phyloP scores from a whole-genome alignment of 345 rosid genomes.

The Tarenaya hassleriana region DNA sequence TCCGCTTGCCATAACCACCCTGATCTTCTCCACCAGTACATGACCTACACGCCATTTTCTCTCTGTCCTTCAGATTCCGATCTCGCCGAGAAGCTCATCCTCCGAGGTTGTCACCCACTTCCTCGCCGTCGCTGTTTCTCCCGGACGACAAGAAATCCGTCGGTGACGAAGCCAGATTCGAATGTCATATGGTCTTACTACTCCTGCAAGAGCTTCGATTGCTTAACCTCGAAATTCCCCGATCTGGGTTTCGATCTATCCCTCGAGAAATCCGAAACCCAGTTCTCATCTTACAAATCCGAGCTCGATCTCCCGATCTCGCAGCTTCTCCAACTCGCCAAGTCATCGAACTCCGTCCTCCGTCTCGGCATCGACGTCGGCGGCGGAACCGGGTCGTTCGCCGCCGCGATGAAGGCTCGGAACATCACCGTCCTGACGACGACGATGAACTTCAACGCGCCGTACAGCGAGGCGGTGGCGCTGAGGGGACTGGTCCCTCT shows the following conservation, averaged over 20 bases:
- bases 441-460: constrained; percentile 84
- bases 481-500: constrained; percentile 79
- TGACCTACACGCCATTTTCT: constrained; percentile 80
- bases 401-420: constrained; percentile 66
- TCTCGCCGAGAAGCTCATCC: constrained; percentile 78
- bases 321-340: constrained; percentile 70
- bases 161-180: constrained; percentile 56
- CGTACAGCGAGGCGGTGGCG: constrained; percentile 86
- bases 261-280: constrained; percentile 38
- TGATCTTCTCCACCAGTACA: constrained; percentile 76
- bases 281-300: constrained; percentile 42
- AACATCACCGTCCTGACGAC: constrained; percentile 76
- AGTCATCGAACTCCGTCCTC: constrained; percentile 45
- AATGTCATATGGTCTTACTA: constrained; percentile 66
- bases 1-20: constrained; percentile 86
- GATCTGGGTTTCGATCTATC: constrained; percentile 55
- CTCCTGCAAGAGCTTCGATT: constrained; percentile 65
- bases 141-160: constrained; percentile 49
- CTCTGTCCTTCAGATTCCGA: constrained; percentile 67
- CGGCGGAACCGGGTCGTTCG: constrained; percentile 85
- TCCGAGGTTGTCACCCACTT: constrained; percentile 91
- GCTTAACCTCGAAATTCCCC: constrained; percentile 49
- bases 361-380: constrained; percentile 85
- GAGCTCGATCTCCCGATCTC: constrained; percentile 87
- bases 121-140: constrained; percentile 99